Base-by-base conservation (phyloP, 768 basidiomycete genomes). In the Crepidotus variabilis region DNA sequence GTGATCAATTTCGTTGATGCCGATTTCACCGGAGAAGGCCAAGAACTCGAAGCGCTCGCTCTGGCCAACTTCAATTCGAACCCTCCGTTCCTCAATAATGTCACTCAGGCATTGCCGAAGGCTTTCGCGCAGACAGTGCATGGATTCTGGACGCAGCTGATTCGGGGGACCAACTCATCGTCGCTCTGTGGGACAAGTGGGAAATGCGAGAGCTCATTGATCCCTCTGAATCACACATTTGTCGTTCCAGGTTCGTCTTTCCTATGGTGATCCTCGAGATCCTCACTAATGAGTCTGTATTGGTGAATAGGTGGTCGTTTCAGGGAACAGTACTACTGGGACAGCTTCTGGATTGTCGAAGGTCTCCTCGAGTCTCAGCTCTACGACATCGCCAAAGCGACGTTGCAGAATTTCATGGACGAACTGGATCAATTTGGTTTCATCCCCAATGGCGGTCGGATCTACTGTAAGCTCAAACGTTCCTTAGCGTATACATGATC, bases 401-500 rank as follows among this genome's bases (percentile, higher is more conserved):
- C 93, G 0, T 74, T 97, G 33, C 84, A 91, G 60, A 96, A 97
- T 73, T 97, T 98, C 66, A 94, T 97, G 93, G 94, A 98, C 64
- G 87, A 96, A 67, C 75, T 98, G 47, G 84, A 88, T 39, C 66
- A 68, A 21, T 84, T 90, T 63, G 95, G 94, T 0, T 98, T 97
- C 74, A 87, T 98, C 59, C 95, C 95, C 1, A 98, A 97, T 63
- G 95, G 95, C 6, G 94, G 93, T 2, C 80, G 94, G 10, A 92
- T 90, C 51, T 97, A 97, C 65, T 97, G 88, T 87, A 63, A 50
- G 71, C 54, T 1, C 49, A 1, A 23, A 20, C n/a, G 39, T 22
- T 49, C 18, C 28, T 28, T 54, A 33, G 13, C 23, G 6, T 54
- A n/a, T 34, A 23, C 47, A 8, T 16, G 20, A 24, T n/a, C 13